A percentile compares a stretch with the other conserved stretches of the same genome.
Conservation (phyloP, 768 basidiomycete species). For the Naganishia vaughanmartiniae region DNA sequence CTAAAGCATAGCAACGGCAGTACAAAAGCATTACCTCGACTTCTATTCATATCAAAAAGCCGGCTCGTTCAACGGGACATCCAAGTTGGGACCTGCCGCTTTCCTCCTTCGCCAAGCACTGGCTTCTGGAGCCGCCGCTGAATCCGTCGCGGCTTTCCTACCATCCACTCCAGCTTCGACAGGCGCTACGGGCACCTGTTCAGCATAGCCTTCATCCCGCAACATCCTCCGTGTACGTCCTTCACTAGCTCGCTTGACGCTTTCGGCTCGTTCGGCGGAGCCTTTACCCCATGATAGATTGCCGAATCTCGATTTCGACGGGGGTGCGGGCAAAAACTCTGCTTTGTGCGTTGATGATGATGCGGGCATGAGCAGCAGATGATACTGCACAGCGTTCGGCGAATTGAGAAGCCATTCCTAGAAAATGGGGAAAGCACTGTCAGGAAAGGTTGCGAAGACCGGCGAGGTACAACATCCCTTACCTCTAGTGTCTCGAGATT, state of each 20-base stretch:
- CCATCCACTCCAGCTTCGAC: neutral
- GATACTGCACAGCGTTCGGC: slow-evolving; percentile 35
- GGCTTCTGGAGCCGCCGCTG: slow-evolving; percentile 8
- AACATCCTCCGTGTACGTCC: slow-evolving; percentile 46
- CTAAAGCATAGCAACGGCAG: too few relatives aligned
- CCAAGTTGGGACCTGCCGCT: slow-evolving; percentile 1
- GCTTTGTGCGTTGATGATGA: slow-evolving; percentile 28
- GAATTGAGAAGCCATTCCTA: slow-evolving; percentile 45
- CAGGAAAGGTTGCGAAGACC: neutral
- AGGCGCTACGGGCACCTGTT: neutral
- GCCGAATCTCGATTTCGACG: slow-evolving; percentile 30
- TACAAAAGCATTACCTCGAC: too few relatives aligned
- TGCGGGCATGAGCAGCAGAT: slow-evolving; percentile 51
- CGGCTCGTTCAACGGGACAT: neutral
- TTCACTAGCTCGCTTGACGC: slow-evolving; percentile 38
- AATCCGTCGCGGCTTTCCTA: neutral
- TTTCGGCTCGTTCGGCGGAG: slow-evolving; percentile 27
- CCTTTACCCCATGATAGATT: slow-evolving; percentile 35
- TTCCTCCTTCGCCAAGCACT: slow-evolving; percentile 17
- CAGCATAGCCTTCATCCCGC: slow-evolving; percentile 40
- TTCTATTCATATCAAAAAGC: neutral
- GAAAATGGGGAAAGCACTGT: slow-evolving; percentile 32
- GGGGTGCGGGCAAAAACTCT: slow-evolving; percentile 41
- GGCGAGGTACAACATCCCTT: neutral
- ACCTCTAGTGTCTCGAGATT: slow-evolving; percentile 37